Evolutionary conservation across 1,284 basidiomycete species (phyloP).

Genomic region (Thelephora terrestris): DNA sequence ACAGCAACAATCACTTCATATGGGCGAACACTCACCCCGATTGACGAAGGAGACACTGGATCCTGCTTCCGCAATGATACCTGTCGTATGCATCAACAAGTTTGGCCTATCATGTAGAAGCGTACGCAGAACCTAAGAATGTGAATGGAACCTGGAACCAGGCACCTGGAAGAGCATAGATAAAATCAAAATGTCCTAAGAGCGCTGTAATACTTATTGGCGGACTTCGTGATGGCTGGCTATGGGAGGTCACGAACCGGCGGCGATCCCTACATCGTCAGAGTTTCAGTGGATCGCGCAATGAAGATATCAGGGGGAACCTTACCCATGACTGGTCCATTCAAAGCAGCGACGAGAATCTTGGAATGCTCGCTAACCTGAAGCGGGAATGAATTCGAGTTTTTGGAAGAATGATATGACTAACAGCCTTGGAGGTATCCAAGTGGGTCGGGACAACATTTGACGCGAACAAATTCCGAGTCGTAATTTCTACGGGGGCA

Average conservation of each 20-base stretch:
- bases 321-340: conserved; percentile 64
- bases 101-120: not conserved
- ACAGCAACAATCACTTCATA: not conserved
- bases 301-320: not conserved
- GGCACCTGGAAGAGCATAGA: conserved; percentile 50
- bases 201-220: conserved; percentile 33
- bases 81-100: conserved; percentile 22
- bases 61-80: conserved; percentile 54
- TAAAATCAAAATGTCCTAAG: conserved; percentile 64
- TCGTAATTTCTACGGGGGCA: conserved; percentile 9
- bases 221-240: not conserved
- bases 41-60: conserved; percentile 60
- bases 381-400: not conserved
- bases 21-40: conserved; percentile 35
- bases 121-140: conserved; percentile 42
- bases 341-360: conserved; percentile 52
- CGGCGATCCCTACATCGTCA: conserved; percentile 44
- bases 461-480: conserved; percentile 35
- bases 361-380: conserved; percentile 60
- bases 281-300: conserved; percentile 4
- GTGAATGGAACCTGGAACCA: conserved; percentile 61
- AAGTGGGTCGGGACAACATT: conserved; percentile 40
- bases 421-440: conserved; percentile 52
- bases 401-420: conserved; percentile 13
- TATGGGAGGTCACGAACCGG: conserved; percentile 31